Evolutionary conservation across 257 asterid species (phyloP), one percentile per base, ranked within the genome.

Genomic region (Penstemon newberryi): DNA sequence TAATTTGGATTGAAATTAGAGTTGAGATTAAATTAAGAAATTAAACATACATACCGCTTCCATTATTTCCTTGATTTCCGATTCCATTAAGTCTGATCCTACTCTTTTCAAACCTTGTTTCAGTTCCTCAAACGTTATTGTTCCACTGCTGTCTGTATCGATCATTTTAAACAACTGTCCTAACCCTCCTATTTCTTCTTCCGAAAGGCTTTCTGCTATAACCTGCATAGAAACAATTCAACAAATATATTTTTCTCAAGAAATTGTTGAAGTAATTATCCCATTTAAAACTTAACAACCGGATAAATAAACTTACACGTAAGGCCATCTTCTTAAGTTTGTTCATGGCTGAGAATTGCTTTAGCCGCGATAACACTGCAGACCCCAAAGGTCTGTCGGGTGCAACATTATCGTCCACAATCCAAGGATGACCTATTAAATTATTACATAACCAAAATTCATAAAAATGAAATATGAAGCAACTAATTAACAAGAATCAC

Each of bases 241-340:
- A 25, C 33, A 25, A 25, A 25, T 2, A 25, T 25, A 25, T 25
- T 25, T 25, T 25, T 25, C 33, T 25, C 33, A 25, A 25, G 33
- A 25, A 25, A 25, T 2, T 25, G 33, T 25, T 25, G 2, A 25
- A 25, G 33, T 25, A 25, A 25, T 25, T 25, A 25, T 25, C 33
- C 33, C 33, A 25, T 25, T 25, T 25, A 25, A 25, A 25, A 25
- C 33, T 25, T 25, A 25, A 25, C 33, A 25, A 25, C 2, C 33
- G 33, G 33, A 25, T 15, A 2, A 25, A 25, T 25, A 25, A 25
- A 25, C 33, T 1, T 25, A 25, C 97, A 43, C 89, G 92, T 39
- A 94, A 80, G 33, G 99, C 99, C 99, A 90, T 94, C 82, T 94
- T 90, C 84, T 93, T 90, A 37, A 93, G 98, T 74, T 93, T 93